phyloP scores from a whole-genome alignment of 2,329 filamentous ascomycete species.

The Drechslera avenae region DNA sequence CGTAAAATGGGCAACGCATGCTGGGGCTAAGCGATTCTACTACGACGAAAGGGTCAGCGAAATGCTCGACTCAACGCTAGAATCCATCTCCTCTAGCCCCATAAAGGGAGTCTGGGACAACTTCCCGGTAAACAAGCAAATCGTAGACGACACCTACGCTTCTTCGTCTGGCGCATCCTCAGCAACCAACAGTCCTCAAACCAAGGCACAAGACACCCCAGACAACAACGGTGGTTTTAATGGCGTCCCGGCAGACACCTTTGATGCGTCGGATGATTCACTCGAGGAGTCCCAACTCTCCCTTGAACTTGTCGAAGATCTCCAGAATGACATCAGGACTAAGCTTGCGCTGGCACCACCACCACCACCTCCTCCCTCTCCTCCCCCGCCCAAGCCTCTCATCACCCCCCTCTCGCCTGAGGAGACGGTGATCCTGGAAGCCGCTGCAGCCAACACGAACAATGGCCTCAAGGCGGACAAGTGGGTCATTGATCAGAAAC shows the following conservation, averaged over 20 bases:
- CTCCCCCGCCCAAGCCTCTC: constrained; percentile 22
- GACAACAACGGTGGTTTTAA: constrained; percentile 11
- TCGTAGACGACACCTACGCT: not conserved
- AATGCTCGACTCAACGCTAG: constrained; percentile 31
- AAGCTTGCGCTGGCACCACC: constrained; percentile 20
- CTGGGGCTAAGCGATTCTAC: constrained; percentile 23
- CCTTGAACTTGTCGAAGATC: constrained; percentile 25
- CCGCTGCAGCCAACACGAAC: constrained; percentile 17
- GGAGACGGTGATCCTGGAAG: constrained; percentile 22
- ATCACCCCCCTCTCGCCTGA: constrained; percentile 23
- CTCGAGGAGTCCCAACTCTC: constrained; percentile 29
- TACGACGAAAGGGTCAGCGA: constrained; percentile 27
- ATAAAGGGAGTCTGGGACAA: constrained; percentile 6
- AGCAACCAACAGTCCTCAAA: constrained; percentile 1
- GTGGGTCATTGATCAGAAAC: constrained; percentile 37
- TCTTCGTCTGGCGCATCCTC: not conserved
- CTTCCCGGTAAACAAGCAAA: constrained; percentile 12
- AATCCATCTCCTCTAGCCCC: constrained; percentile 22
- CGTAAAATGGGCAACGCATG: constrained; percentile 21
- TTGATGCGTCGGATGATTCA: constrained; percentile 22
- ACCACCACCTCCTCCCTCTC: not conserved
- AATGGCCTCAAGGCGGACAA: constrained; percentile 20
- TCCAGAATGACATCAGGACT: constrained; percentile 20
- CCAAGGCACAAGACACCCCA: not conserved
- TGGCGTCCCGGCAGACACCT: constrained; percentile 19